phyloP scores from a whole-genome alignment of 768 basidiomycete species.

The Rhodotorula sphaerocarpa region DNA sequence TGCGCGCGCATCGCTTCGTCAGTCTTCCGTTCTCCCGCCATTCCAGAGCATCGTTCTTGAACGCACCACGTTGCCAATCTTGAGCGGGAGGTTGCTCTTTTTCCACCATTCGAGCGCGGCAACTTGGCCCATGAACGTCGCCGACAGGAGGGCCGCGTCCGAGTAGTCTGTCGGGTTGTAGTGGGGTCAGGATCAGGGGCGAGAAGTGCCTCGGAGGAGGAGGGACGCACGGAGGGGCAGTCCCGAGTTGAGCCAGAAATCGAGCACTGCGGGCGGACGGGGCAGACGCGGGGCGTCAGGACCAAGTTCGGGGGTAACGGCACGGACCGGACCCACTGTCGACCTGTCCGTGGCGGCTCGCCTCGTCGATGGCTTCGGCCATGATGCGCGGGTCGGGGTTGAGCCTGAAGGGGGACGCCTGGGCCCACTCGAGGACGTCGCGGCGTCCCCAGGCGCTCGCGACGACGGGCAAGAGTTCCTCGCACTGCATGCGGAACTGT shows the following conservation, averaged over 20 bases:
- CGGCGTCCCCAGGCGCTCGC: conserved; percentile 69
- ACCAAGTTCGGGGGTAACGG: too few relatives aligned
- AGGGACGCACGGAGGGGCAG: conserved; percentile 49
- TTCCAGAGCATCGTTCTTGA: too few relatives aligned
- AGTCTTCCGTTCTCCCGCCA: too few relatives aligned
- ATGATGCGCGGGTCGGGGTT: conserved; percentile 45
- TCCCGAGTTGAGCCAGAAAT: conserved; percentile 62
- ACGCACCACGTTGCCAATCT: conserved; percentile 59
- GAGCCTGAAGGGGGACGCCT: conserved; percentile 56
- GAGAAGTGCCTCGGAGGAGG: conserved; percentile 38
- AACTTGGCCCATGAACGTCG: conserved; percentile 69
- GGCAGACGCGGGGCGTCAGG: too few relatives aligned
- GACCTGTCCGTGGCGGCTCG: conserved; percentile 68
- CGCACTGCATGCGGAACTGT: conserved; percentile 32
- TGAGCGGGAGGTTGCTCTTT: conserved; percentile 54
- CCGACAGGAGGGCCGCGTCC: conserved; percentile 68
- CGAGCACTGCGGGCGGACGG: conserved; percentile 51
- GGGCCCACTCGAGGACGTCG: conserved; percentile 73
- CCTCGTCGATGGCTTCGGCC: conserved; percentile 67
- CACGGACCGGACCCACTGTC: conserved; percentile 41
- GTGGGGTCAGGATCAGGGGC: too few relatives aligned
- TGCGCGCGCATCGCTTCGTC: too few relatives aligned
- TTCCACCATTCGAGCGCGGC: conserved; percentile 78
- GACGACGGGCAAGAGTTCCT: conserved; percentile 57
- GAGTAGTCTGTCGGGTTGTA: conserved; percentile 70